Evolutionary conservation across 2,329 filamentous ascomycete species (phyloP).

Genomic region (Acrocalymma vagum): DNA sequence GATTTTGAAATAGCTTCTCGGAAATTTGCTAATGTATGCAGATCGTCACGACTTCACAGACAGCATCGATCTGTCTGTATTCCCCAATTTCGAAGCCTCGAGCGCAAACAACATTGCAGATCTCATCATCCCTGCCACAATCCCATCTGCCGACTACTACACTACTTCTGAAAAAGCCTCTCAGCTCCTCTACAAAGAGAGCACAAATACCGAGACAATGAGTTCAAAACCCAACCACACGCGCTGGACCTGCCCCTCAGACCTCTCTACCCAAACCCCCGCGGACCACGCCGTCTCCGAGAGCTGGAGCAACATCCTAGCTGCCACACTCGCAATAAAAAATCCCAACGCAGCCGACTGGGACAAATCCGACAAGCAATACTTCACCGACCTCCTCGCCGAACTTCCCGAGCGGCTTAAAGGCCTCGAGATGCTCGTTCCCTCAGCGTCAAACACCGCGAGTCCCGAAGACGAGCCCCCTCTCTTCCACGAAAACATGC

Average conservation of each 20-base stretch:
- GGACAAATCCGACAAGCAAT: background rate
- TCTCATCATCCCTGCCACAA: no score
- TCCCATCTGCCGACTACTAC: background rate
- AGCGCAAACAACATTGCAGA: no score
- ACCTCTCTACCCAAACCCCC: background rate
- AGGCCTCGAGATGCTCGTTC: constrained; percentile 19
- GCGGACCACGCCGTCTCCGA: constrained; percentile 1
- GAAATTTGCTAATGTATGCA: constrained; percentile 19
- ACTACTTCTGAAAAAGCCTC: background rate
- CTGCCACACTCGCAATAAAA: constrained; percentile 1
- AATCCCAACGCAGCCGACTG: constrained; percentile 4
- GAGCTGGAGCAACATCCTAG: no score
- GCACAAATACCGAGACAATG: background rate
- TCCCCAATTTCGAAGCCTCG: constrained; percentile 31
- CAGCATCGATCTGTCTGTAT: constrained; percentile 34
- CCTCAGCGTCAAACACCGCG: constrained; percentile 7
- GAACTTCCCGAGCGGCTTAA: constrained; percentile 15
- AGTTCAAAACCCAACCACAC: background rate
- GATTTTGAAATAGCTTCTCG: background rate
- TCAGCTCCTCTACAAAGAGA: background rate
- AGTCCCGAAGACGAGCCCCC: constrained; percentile 21
- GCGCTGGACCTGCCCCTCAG: no score
- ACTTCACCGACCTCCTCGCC: constrained; percentile 7
- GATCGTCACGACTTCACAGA: constrained; percentile 29
- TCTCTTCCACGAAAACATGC: constrained; percentile 32